Base-by-base conservation (phyloP, 495 filamentous ascomycete species). In the Aspergillus bertholletiae region DNA sequence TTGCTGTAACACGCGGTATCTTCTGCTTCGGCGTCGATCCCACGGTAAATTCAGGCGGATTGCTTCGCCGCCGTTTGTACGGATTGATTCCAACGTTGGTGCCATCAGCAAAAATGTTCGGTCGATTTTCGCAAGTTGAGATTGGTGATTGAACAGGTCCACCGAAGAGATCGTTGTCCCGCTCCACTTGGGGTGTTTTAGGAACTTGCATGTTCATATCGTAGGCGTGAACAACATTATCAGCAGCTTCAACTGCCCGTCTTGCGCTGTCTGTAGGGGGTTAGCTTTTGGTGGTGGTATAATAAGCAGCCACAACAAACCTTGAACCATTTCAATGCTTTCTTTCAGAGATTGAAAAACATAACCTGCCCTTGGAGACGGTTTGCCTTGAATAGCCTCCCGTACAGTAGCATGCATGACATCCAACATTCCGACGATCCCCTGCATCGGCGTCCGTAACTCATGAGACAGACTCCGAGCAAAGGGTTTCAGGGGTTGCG, bases 171-270 rank as follows among this genome's bases (percentile, higher is more conserved):
- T 71, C 68, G 41, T 53, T 63, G 11, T 72, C 69, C 21, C 69
- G 58, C 57, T 80, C 78, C 21, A 65, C 58, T 46, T 73, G 73
- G 7, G 71, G 72, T 8, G 79, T 85, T 54, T 87, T 82, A 18
- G 88, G 88, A 23, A 92, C 77, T 57, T 88, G 83, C 87, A 92
- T 89, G 66, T 92, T 87, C 60, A 92, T 78, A 66, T 91, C 88
- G 57, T 91, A 92, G n/a, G 88, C 88, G 73, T 92, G 86, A 24
- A 92, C 88, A 34, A 92, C 88, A 60, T 92, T 92, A 59, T 92
- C 88, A 2, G 88, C 88, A 23, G 88, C 88, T 68, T 92, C 89
- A 15, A 92, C 84, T 3, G 88, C 88, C 40, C 88, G 75, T 65
- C 85, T 78, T 45, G 88, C 89, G 65, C 87, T 90, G 61, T 91